A percentile compares a stretch with the other conserved stretches of the same genome.
Evolutionary conservation across 139 green algal genomes (phyloP).

Genomic region (Gonium pectorale): DNA sequence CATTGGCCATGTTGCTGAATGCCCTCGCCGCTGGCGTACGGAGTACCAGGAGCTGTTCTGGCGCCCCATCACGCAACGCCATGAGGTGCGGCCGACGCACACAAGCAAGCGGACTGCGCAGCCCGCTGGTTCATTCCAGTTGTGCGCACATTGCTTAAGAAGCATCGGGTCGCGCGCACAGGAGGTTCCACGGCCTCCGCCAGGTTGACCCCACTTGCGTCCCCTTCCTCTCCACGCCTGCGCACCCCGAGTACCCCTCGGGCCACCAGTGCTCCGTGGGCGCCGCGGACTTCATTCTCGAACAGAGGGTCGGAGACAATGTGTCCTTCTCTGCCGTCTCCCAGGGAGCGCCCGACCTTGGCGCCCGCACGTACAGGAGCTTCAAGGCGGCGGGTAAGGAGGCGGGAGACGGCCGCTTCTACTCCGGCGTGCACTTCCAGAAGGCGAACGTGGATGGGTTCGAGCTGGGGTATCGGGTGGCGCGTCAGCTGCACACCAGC

Average conservation of each 20-base stretch:
- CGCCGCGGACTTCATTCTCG: not conserved
- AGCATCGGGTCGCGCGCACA: not conserved
- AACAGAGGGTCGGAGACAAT: not conserved
- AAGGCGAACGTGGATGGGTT: constrained; percentile 2
- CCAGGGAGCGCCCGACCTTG: not conserved
- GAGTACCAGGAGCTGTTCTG: constrained; percentile 52
- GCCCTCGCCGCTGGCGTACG: constrained; percentile 12
- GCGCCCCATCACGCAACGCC: constrained; percentile 55
- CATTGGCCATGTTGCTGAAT: no score
- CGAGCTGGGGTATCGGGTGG: not conserved
- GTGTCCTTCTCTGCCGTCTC: constrained; percentile 33
- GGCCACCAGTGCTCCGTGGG: constrained; percentile 43
- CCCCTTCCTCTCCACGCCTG: constrained; percentile 45
- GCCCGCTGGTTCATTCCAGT: not conserved
- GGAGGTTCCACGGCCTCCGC: constrained; percentile 14
- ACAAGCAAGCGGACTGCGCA: not conserved
- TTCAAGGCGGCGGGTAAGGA: constrained; percentile 15
- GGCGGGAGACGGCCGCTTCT: constrained; percentile 6
- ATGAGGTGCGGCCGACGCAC: constrained; percentile 24
- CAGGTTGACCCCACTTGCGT: constrained; percentile 34
- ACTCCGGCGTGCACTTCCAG: constrained; percentile 1
- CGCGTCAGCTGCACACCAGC: not conserved
- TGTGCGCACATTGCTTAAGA: not conserved
- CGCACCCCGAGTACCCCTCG: constrained; percentile 57
- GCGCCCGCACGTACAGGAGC: constrained; percentile 45